Conservation (phyloP, 345 rosid species). For the Triadica sebifera region DNA sequence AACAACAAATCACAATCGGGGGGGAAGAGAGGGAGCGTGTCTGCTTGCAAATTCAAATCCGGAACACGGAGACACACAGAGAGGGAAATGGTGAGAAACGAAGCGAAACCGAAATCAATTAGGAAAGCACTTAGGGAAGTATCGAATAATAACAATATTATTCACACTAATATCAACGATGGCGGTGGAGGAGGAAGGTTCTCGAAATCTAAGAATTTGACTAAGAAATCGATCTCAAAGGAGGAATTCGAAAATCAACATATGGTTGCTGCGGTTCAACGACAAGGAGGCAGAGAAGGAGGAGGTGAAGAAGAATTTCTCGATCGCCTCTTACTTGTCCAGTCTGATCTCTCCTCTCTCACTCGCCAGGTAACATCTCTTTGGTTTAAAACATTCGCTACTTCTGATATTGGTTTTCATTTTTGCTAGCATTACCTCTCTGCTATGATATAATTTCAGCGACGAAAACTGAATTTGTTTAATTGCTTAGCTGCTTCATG, state of each 20-base stretch:
- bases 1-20: neutral
- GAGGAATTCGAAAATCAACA: slow-evolving; percentile 3
- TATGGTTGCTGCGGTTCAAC: neutral
- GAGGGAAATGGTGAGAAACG: slow-evolving; percentile 35
- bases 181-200: slow-evolving; percentile 13
- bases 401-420: neutral
- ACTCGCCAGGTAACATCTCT: slow-evolving; percentile 46
- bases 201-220: slow-evolving; percentile 26
- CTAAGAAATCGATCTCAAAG: slow-evolving; percentile 23
- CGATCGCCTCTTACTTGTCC: slow-evolving; percentile 63
- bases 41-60: slow-evolving; percentile 8
- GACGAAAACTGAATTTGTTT: neutral
- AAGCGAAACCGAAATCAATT: slow-evolving; percentile 29
- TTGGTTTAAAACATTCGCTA: neutral
- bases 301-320: slow-evolving; percentile 30
- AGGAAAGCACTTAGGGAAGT: slow-evolving; percentile 41
- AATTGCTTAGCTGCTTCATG: neutral
- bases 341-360: slow-evolving; percentile 57
- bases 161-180: neutral
- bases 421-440: too few species aligned
- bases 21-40: neutral
- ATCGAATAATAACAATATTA: slow-evolving; percentile 17
- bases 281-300: slow-evolving; percentile 6
- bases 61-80: too few species aligned
- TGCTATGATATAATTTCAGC: neutral